Evolutionary conservation across 1,139 yeast species (phyloP), one percentile per base, ranked within the genome.

Genomic region (Scheffersomyces lignicola): DNA sequence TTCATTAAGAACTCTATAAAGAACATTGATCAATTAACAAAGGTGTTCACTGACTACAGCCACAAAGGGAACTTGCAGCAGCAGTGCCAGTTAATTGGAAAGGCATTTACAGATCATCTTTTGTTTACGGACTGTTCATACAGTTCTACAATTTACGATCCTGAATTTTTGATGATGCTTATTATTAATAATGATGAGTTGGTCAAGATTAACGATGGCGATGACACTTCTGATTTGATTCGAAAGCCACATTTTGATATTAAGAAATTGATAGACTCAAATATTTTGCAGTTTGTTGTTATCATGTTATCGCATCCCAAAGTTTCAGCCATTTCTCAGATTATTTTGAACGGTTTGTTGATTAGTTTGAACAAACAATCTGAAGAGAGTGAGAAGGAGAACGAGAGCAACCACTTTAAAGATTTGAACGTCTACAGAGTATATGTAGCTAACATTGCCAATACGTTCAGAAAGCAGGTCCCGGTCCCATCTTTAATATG

Each of bases 111-210:
- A n/a, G n/a, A n/a, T n/a, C n/a, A n/a, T n/a, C n/a, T n/a, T n/a
- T n/a, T n/a, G n/a, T n/a, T n/a, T n/a, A 15, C n/a, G n/a, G 18
- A 26, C 12, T 14, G n/a, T 26, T 26, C 29, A 26, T 26, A 26
- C 11, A 10, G 13, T 16, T 14, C 7, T 4, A 56, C 65, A 0
- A 44, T 60, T 2, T 84, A 84, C 49, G 90, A 84, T 51, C 69
- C 78, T 16, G 78, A 80, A 44, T 82, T 84, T 44, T 49, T 84
- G 18, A 49, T 80, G 45, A 61, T 83, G 43, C 52, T 80, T 42
- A 58, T 79, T 10, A 54, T 82, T 26, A 81, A 80, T 51, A 82
- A 79, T 47, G 79, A 76, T 5, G 89, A 83, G 40, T 61, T 83
- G 29, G 71, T 83, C 38, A 56, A 58, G 16, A 44, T 60, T 21